phyloP scores from a whole-genome alignment of 2,329 filamentous ascomycete species.

The Fusarium pseudoanthophilum region DNA sequence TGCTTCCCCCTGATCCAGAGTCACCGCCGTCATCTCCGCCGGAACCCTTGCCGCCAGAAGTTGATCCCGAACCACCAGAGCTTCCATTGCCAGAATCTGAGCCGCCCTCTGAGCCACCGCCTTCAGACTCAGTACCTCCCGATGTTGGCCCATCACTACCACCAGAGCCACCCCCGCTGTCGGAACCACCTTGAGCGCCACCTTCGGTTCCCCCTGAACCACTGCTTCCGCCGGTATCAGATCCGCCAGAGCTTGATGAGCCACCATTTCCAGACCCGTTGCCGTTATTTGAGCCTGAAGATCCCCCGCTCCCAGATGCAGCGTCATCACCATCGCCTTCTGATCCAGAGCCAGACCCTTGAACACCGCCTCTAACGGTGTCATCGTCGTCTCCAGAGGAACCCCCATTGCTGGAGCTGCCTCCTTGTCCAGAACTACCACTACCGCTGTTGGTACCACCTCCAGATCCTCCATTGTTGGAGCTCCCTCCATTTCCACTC shows the following conservation, averaged over 20 bases:
- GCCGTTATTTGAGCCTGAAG: neutral
- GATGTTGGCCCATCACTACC: too few relatives aligned
- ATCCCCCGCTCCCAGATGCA: neutral
- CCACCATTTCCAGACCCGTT: neutral
- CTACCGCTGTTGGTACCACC: neutral
- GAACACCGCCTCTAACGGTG: neutral
- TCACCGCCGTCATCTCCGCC: neutral
- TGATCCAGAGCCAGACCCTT: neutral
- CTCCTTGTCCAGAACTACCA: conserved; percentile 1
- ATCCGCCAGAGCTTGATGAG: neutral
- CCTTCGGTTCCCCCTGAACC: neutral
- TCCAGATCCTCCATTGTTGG: neutral
- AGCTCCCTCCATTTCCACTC: neutral
- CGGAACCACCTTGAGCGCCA: neutral
- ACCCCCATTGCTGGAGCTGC: neutral
- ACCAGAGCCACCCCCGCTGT: neutral
- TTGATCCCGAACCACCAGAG: neutral
- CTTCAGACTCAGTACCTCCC: neutral
- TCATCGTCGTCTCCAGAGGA: neutral
- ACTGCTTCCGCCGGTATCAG: neutral
- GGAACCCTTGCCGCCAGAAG: neutral
- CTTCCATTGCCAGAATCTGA: neutral
- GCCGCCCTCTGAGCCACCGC: neutral
- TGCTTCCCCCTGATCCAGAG: neutral
- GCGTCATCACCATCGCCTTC: neutral